These are phyloP conservation scores for Fusarium robinianum DNA, from an alignment of 2,329 filamentous ascomycete genomes.

Conservation along the genomic window DNA sequence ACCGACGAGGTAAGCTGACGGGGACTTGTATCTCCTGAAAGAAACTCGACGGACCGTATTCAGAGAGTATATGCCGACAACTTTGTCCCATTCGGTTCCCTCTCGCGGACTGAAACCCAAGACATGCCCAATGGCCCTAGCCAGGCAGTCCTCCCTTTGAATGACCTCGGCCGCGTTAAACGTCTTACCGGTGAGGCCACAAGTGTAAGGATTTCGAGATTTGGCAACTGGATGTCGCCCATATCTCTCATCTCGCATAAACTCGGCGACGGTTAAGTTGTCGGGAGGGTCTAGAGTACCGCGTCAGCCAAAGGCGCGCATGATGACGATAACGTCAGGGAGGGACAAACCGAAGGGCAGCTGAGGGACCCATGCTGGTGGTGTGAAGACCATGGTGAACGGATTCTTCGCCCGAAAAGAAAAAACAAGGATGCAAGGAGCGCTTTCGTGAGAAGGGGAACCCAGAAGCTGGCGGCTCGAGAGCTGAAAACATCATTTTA, in stretches of 20 bases:
- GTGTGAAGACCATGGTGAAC: too few species aligned
- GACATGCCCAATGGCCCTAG: slow-evolving; percentile 71
- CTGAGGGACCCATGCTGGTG: too few species aligned
- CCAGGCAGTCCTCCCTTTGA: slow-evolving; percentile 67
- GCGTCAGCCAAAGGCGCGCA: too few species aligned
- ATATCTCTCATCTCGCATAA: slow-evolving; percentile 65
- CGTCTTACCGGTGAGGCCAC: slow-evolving; percentile 70
- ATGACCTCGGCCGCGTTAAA: slow-evolving; percentile 67
- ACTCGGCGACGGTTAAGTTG: slow-evolving; percentile 75
- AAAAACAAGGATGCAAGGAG: too few species aligned
- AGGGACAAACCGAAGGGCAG: too few species aligned
- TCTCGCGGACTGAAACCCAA: slow-evolving; percentile 71
- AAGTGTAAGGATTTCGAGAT: slow-evolving; percentile 74
- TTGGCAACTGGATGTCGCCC: slow-evolving; percentile 59
- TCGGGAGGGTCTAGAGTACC: too few species aligned
- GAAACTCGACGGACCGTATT: slow-evolving; percentile 66
- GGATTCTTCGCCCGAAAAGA: too few species aligned
- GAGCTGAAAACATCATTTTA: too few species aligned
- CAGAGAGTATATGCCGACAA: slow-evolving; percentile 73
- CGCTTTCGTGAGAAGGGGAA: too few species aligned
- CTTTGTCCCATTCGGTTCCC: slow-evolving; percentile 80
- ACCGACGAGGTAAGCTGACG: accelerated
- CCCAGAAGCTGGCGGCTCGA: too few species aligned
- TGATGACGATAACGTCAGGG: too few species aligned
- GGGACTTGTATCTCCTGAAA: not conserved